Percentiles rank a stretch among this genome's conserved stretches.
These are phyloP conservation scores for Cucumis hystrix DNA, from an alignment of 306 rosid species.

Conservation along the genomic window DNA sequence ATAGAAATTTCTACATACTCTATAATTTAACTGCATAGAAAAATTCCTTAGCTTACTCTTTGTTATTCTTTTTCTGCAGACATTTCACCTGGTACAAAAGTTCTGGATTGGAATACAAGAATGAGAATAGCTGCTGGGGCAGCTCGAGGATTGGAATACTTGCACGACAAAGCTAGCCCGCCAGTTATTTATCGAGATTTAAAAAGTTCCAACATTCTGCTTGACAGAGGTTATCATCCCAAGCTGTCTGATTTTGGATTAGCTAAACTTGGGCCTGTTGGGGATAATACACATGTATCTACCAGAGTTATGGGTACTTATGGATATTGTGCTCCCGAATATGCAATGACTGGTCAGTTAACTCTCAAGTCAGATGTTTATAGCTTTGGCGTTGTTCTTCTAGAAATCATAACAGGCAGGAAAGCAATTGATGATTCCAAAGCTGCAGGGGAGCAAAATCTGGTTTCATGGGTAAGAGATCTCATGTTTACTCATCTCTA, in stretches of 20 bases:
- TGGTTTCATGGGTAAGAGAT: conserved; percentile 84
- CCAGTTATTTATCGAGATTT: conserved; percentile 94
- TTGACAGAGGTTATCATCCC: conserved; percentile 70
- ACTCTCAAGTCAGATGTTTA: conserved; percentile 89
- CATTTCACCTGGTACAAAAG: conserved; percentile 53
- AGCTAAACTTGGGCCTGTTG: conserved; percentile 94
- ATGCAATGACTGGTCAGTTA: conserved; percentile 86
- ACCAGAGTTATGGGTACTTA: conserved; percentile 97
- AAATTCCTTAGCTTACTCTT: neutral
- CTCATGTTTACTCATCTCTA: neutral
- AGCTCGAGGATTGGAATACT: conserved; percentile 77
- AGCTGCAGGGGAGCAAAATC: conserved; percentile 77
- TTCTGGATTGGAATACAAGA: conserved; percentile 74
- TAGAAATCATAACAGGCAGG: conserved; percentile 91
- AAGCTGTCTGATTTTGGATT: conserved; percentile 89
- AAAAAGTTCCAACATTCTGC: conserved; percentile 90
- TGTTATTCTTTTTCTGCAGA: conserved; percentile 26
- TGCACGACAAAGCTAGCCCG: conserved; percentile 85
- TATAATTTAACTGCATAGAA: neutral
- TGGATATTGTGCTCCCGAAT: conserved; percentile 93
- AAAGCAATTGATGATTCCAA: conserved; percentile 68
- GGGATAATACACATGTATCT: conserved; percentile 81
- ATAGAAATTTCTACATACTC: neutral
- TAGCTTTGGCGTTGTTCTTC: conserved; percentile 90
- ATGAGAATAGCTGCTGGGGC: conserved; percentile 95